Evolutionary conservation across 2,329 filamentous ascomycete genomes (phyloP).

Genomic region (Aspergillus transmontanensis): DNA sequence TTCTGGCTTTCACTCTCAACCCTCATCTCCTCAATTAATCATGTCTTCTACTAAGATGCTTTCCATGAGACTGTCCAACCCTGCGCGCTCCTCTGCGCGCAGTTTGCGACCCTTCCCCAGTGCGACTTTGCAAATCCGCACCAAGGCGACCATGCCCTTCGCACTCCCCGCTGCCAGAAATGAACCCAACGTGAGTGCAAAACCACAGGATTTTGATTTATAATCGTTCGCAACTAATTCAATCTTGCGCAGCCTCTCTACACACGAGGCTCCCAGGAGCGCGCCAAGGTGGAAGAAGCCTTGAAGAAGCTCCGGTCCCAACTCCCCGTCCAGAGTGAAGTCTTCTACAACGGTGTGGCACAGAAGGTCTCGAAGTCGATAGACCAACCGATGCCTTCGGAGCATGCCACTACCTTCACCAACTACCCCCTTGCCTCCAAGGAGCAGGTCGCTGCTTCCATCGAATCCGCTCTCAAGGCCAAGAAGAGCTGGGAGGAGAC

Average conservation of each 20-base stretch:
- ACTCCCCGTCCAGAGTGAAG: constrained; percentile 35
- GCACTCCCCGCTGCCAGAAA: constrained; percentile 35
- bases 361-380: constrained; percentile 27
- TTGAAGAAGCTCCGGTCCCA: constrained; percentile 34
- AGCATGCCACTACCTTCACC: constrained; percentile 63
- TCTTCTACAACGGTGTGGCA: constrained; percentile 32
- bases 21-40: background rate
- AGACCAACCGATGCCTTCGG: constrained; percentile 32
- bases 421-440: constrained; percentile 78
- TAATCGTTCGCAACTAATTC: background rate
- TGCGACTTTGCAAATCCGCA: constrained; percentile 19
- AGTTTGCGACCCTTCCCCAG: constrained; percentile 14
- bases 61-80: background rate
- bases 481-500: constrained; percentile 81
- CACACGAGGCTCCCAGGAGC: constrained; percentile 34
- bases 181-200: constrained; percentile 38
- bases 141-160: constrained; percentile 32
- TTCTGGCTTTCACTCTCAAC: background rate
- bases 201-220: too few species aligned
- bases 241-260: constrained; percentile 25
- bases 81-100: constrained; percentile 17
- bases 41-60: constrained; percentile 7
- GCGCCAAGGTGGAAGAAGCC: constrained; percentile 35
- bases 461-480: constrained; percentile 77
- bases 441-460: constrained; percentile 73